These are phyloP conservation scores for Trametes sp. DNA, from an alignment of 1,284 basidiomycete genomes.

Conservation along the genomic window DNA sequence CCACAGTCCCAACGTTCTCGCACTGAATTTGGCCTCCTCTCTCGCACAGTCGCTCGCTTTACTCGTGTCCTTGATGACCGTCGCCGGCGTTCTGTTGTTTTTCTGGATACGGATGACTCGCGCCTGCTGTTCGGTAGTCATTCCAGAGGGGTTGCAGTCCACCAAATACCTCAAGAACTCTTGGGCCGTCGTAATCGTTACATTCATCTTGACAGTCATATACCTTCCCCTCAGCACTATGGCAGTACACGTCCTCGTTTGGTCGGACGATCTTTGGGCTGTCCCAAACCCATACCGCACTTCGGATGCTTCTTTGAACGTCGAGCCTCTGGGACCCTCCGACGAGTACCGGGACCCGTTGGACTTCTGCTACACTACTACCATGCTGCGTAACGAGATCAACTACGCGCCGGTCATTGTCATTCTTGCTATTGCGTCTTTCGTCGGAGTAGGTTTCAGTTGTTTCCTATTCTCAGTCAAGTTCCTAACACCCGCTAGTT, in stretches of 20 bases:
- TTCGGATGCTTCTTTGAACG: slow-evolving; percentile 55
- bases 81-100: slow-evolving; percentile 61
- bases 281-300: slow-evolving; percentile 74
- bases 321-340: slow-evolving; percentile 61
- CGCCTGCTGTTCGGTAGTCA: slow-evolving; percentile 55
- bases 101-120: slow-evolving; percentile 60
- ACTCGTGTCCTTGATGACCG: slow-evolving; percentile 60
- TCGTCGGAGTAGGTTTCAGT: slow-evolving; percentile 55
- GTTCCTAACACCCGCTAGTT: slow-evolving; percentile 50
- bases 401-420: slow-evolving; percentile 77
- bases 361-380: slow-evolving; percentile 84
- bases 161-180: slow-evolving; percentile 50
- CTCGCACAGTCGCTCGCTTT: slow-evolving; percentile 61
- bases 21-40: slow-evolving; percentile 69
- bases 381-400: slow-evolving; percentile 73
- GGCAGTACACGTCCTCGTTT: slow-evolving; percentile 73
- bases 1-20: slow-evolving; percentile 70
- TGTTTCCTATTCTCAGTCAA: background rate
- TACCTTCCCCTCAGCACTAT: slow-evolving; percentile 78
- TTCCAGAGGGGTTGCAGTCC: slow-evolving; percentile 64
- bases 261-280: slow-evolving; percentile 79
- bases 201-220: slow-evolving; percentile 67
- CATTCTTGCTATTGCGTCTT: slow-evolving; percentile 60
- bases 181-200: slow-evolving; percentile 64
- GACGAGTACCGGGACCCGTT: slow-evolving; percentile 66